A percentile compares a stretch with the other conserved stretches of the same genome.
Evolutionary conservation across 2,329 filamentous ascomycete genomes (phyloP).

Genomic region (Dichotomopilus funicola): DNA sequence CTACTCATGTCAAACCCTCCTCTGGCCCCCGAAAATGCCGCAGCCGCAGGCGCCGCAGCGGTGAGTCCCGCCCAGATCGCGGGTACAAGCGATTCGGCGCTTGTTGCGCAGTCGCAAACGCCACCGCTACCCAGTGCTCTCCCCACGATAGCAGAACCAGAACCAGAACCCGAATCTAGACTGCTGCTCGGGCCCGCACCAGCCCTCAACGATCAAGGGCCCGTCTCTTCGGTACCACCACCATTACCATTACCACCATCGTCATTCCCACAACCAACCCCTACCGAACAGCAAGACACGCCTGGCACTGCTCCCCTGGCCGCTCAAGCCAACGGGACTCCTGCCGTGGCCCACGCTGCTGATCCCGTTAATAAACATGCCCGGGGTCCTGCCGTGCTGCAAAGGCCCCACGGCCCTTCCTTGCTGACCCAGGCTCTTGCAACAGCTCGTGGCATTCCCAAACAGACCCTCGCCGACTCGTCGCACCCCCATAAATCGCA

Average conservation of each 20-base stretch:
- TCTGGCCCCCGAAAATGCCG: constrained; percentile 49
- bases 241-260: constrained; percentile 12
- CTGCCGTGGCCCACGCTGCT: constrained; percentile 28
- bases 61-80: constrained; percentile 32
- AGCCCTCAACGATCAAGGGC: background rate
- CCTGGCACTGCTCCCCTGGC: constrained; percentile 19
- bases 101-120: constrained; percentile 4
- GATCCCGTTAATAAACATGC: constrained; percentile 42
- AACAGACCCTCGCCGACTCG: constrained; percentile 22
- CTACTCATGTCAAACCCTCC: constrained; percentile 52
- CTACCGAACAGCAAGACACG: constrained; percentile 13
- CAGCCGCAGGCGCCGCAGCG: constrained; percentile 36
- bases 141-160: constrained; percentile 5
- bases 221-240: constrained; percentile 17
- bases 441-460: constrained; percentile 48
- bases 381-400: constrained; percentile 35
- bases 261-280: constrained; percentile 6
- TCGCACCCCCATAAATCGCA: constrained; percentile 22
- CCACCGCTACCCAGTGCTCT: constrained; percentile 1
- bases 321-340: constrained; percentile 16
- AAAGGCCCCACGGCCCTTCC: constrained; percentile 45
- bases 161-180: background rate
- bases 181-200: no score
- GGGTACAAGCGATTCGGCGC: constrained; percentile 5
- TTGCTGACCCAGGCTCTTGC: constrained; percentile 53